These are phyloP conservation scores for Tricholoma sp. DNA, from an alignment of 768 basidiomycete genomes.

Conservation along the genomic window DNA sequence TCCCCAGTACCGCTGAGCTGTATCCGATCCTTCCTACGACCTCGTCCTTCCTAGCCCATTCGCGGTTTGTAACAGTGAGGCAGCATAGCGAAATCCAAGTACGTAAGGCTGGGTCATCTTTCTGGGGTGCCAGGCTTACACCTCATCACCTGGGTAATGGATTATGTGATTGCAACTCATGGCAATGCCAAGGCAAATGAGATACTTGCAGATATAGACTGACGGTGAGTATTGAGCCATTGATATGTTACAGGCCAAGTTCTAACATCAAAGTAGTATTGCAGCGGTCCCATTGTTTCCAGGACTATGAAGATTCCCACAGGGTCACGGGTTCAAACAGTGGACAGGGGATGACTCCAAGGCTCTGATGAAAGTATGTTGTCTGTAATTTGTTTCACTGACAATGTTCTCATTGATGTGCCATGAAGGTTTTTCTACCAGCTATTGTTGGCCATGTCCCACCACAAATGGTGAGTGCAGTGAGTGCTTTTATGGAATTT, in stretches of 20 bases:
- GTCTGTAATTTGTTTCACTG: background rate
- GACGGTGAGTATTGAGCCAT: constrained; percentile 16
- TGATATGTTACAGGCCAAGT: too few relatives aligned
- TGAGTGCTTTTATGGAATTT: constrained; percentile 9
- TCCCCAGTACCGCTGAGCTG: too few relatives aligned
- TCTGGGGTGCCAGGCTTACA: too few relatives aligned
- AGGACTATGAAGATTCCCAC: constrained; percentile 16
- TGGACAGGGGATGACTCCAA: constrained; percentile 32
- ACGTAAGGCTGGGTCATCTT: too few relatives aligned
- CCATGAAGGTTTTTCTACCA: constrained; percentile 21
- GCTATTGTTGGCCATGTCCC: constrained; percentile 28
- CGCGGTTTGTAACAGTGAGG: too few relatives aligned
- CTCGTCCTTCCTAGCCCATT: too few relatives aligned
- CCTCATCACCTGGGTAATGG: too few relatives aligned
- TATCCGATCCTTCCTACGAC: too few relatives aligned
- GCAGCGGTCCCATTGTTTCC: constrained; percentile 2
- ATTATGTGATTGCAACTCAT: too few relatives aligned
- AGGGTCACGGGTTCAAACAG: constrained; percentile 22
- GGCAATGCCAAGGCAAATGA: too few relatives aligned
- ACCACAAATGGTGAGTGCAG: constrained; percentile 20
- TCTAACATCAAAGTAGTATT: background rate
- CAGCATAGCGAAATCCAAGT: too few relatives aligned
- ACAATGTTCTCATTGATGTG: background rate
- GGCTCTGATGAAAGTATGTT: constrained; percentile 26
- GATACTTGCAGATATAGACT: constrained; percentile 33